A percentile compares a stretch with the other conserved stretches of the same genome.
These are phyloP conservation scores for Tylopilus plumbeoviolaceoides DNA, from an alignment of 768 basidiomycete species.

Conservation along the genomic window DNA sequence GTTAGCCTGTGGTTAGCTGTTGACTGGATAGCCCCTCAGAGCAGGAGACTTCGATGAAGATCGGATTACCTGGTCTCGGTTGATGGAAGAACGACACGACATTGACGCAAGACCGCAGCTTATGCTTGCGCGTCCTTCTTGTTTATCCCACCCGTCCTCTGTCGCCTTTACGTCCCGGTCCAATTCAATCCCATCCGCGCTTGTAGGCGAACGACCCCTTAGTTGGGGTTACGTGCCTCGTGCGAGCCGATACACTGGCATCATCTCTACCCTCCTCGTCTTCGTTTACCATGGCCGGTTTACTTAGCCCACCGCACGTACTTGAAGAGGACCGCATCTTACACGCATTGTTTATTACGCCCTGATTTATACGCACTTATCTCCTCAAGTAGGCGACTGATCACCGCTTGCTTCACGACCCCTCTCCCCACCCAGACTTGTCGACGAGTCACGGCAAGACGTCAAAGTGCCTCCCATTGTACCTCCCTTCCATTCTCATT, in stretches of 20 bases:
- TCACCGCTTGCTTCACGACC: slow-evolving; percentile 39
- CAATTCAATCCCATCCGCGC: slow-evolving; percentile 48
- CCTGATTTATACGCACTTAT: slow-evolving; percentile 35
- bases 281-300: slow-evolving; percentile 20
- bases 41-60: slow-evolving; percentile 44
- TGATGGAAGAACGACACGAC: slow-evolving; percentile 53
- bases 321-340: slow-evolving; percentile 21
- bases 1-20: slow-evolving; percentile 41
- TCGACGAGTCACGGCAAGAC: slow-evolving; percentile 25
- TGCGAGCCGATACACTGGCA: slow-evolving; percentile 71
- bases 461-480: slow-evolving; percentile 26
- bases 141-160: slow-evolving; percentile 38
- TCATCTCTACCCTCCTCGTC: slow-evolving; percentile 35
- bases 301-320: slow-evolving; percentile 13
- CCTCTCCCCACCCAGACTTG: slow-evolving; percentile 14
- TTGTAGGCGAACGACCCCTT: slow-evolving; percentile 80
- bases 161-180: slow-evolving; percentile 43
- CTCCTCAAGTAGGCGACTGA: slow-evolving; percentile 39
- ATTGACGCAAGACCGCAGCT: slow-evolving; percentile 65
- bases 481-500: slow-evolving; percentile 28
- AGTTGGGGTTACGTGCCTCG: slow-evolving; percentile 76
- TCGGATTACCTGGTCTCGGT: slow-evolving; percentile 48
- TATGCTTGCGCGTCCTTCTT: slow-evolving; percentile 47
- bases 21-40: slow-evolving; percentile 12
- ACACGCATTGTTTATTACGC: slow-evolving; percentile 43